Evolutionary conservation across 164 flowering plant species (phyloP).

Genomic region (Chimonanthus praecox): DNA sequence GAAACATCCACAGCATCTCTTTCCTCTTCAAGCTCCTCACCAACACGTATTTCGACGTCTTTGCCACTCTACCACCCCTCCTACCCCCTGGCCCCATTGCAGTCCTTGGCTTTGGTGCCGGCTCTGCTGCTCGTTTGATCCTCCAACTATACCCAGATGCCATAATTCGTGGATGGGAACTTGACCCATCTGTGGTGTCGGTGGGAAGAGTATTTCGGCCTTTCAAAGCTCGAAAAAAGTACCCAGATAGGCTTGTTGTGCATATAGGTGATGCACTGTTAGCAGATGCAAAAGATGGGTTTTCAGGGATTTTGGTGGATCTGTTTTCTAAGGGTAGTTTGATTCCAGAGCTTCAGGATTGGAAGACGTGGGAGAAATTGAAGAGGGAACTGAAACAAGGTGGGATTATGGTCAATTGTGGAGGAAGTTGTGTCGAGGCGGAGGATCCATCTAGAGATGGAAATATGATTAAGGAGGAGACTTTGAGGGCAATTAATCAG

Average conservation of each 20-base stretch:
- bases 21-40: slow-evolving; percentile 51
- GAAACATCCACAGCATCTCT: slow-evolving; percentile 86
- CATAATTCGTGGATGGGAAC: slow-evolving; percentile 76
- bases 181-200: slow-evolving; percentile 70
- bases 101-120: slow-evolving; percentile 87
- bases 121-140: slow-evolving; percentile 64
- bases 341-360: slow-evolving; percentile 54
- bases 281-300: slow-evolving; percentile 45
- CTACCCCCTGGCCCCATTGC: slow-evolving; percentile 76
- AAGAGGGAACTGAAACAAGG: slow-evolving; percentile 54
- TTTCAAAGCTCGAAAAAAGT: slow-evolving; percentile 43
- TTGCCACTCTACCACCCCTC: slow-evolving; percentile 75
- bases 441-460: slow-evolving; percentile 68
- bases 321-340: slow-evolving; percentile 53
- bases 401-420: slow-evolving; percentile 93
- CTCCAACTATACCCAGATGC: slow-evolving; percentile 53
- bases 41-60: slow-evolving; percentile 71
- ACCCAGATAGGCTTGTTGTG: slow-evolving; percentile 47
- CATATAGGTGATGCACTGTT: slow-evolving; percentile 60
- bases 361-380: slow-evolving; percentile 48
- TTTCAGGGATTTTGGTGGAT: slow-evolving; percentile 58
- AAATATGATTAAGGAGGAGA: slow-evolving; percentile 58
- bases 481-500: slow-evolving; percentile 55
- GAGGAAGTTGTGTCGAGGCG: slow-evolving; percentile 89
- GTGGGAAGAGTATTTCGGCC: slow-evolving; percentile 77